phyloP scores from a whole-genome alignment of 345 rosid genomes.

The Populus davidiana region DNA sequence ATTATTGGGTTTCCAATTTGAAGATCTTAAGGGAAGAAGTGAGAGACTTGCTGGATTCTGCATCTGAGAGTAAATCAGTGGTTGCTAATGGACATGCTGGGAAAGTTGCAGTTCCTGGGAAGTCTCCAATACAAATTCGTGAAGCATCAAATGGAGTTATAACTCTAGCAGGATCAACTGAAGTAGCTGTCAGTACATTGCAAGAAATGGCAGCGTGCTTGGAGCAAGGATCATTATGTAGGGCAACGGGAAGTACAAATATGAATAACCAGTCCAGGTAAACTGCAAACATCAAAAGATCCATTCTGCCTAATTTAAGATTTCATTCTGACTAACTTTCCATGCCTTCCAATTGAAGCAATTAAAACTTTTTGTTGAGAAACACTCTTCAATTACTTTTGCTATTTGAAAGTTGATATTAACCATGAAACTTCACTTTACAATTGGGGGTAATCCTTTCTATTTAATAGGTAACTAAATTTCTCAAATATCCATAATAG shows the following conservation, averaged over 20 bases:
- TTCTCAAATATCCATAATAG: neutral
- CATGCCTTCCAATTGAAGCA: neutral
- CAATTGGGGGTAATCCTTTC: neutral
- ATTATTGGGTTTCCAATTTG: constrained; percentile 21
- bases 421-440: neutral
- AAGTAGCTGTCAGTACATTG: constrained; percentile 63
- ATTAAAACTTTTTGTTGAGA: neutral
- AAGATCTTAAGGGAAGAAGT: constrained; percentile 98
- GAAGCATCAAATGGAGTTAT: constrained; percentile 92
- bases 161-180: constrained; percentile 91
- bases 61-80: constrained; percentile 50
- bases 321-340: neutral
- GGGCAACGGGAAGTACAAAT: constrained; percentile 98
- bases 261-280: constrained; percentile 98
- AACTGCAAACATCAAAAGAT: constrained; percentile 10
- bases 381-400: neutral
- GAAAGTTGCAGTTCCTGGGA: constrained; percentile 61
- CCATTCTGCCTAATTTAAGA: constrained; percentile 1
- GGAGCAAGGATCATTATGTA: constrained; percentile 80
- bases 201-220: constrained; percentile 93
- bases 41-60: constrained; percentile 74
- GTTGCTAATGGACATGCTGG: constrained; percentile 43
- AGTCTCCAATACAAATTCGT: constrained; percentile 85
- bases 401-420: neutral
- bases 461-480: neutral